Evolutionary conservation across 805 yeast genomes (phyloP).

Genomic region (Saitoella complicata): DNA sequence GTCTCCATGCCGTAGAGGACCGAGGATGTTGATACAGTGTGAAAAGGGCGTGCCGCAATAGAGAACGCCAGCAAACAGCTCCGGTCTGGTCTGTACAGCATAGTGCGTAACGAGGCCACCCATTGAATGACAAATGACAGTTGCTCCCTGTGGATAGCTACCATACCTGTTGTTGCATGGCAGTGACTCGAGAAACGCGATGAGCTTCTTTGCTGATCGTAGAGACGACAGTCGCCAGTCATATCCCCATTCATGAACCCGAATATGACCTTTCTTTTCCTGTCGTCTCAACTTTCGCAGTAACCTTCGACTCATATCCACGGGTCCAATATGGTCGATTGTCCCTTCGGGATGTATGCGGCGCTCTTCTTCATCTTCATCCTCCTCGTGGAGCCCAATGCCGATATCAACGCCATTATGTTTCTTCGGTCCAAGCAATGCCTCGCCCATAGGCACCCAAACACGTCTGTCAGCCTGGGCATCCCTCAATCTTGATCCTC

Average conservation of each 20-base stretch:
- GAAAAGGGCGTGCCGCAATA: slow-evolving; percentile 66
- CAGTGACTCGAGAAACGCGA: slow-evolving; percentile 30
- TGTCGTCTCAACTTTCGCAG: slow-evolving; percentile 31
- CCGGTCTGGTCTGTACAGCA: slow-evolving; percentile 52
- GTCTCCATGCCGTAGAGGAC: slow-evolving; percentile 74
- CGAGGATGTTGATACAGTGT: slow-evolving; percentile 71
- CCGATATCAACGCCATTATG: slow-evolving; percentile 36
- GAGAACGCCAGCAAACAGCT: slow-evolving; percentile 53
- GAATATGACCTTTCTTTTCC: slow-evolving; percentile 2
- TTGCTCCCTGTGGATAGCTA: slow-evolving; percentile 39
- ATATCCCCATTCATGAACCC: slow-evolving; percentile 56
- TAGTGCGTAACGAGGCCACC: slow-evolving; percentile 81
- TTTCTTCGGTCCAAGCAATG: too few relatives aligned
- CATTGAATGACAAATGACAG: slow-evolving; percentile 83
- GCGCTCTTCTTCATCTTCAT: slow-evolving; percentile 39
- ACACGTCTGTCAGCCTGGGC: too few relatives aligned
- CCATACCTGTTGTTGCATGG: slow-evolving; percentile 21
- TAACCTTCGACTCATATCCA: slow-evolving; percentile 55
- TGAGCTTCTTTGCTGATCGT: slow-evolving; percentile 35
- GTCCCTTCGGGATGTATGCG: slow-evolving; percentile 60
- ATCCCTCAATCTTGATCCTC: too few relatives aligned
- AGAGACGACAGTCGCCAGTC: slow-evolving; percentile 79
- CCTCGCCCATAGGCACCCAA: too few relatives aligned
- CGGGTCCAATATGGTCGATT: slow-evolving; percentile 70
- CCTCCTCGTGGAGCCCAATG: slow-evolving; percentile 58